Evolutionary conservation across 148 eudicot genomes (phyloP), one percentile per base, ranked within the genome.

Genomic region (Arctostaphylos glauca): DNA sequence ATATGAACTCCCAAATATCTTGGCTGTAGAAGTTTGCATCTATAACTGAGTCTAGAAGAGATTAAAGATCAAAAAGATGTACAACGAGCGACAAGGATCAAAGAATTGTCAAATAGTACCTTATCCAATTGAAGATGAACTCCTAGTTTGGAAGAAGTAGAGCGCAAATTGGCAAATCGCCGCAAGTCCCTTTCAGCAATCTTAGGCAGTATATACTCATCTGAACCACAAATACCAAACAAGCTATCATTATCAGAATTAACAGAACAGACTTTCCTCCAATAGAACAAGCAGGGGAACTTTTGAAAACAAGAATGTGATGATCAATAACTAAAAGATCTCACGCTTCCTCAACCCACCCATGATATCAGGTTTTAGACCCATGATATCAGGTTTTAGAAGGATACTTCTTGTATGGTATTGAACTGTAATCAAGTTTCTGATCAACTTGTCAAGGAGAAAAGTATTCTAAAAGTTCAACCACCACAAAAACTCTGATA

Each of bases 151-250:
- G 98, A 92, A 60, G 98, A 92, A 85, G 91, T 85, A 41, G 81
- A 80, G 47, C 93, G 95, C 83, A 95, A 85, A 81, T 94, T 91
- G 84, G 94, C 94, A 84, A 90, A 95, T 84, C 91, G 89, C 68
- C 95, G 85, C 79, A 95, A 87, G 52, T 95, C 91, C 86, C 98
- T 92, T 90, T 95, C 98, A 80, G 96, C 98, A 86, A 95, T 94
- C 92, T 89, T 94, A 21, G 98, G 98, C 87, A 95, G 94, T 76
- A 95, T 92, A 83, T 95, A 95, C 83, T 95, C 98, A 86, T 94
- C 98, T 95, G 87, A 75, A 77, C 77, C 66, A 82, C 62, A 81
- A 70, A 77, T 46, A 38, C 25, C 15, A 75, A 54, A 80, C 49
- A 71, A 58, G 49, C 3, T 81, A 48, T 77, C 18, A 75, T 12